These are phyloP conservation scores for Saccharomycopsis javanensis DNA, from an alignment of 805 yeast species.

Conservation along the genomic window DNA sequence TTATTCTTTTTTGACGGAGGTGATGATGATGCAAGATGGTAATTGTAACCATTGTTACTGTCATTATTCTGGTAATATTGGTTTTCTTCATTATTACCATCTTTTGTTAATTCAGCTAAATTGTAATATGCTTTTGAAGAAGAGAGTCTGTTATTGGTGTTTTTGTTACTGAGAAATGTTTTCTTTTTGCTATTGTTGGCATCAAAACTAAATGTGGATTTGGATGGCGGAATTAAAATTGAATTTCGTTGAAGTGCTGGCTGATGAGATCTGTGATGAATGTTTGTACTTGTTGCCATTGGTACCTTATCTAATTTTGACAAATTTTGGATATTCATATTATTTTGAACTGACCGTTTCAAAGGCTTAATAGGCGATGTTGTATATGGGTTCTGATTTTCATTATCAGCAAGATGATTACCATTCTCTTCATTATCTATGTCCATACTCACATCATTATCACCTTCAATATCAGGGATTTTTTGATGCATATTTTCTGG, in stretches of 20 bases:
- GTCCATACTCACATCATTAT: not conserved
- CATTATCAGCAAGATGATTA: not conserved
- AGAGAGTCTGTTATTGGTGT: not conserved
- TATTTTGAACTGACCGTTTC: not conserved
- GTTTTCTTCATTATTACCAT: not conserved
- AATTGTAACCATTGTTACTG: not conserved
- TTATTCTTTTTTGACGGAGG: not conserved
- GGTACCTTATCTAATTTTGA: slow-evolving; percentile 1
- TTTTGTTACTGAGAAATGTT: not conserved
- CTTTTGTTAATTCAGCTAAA: not conserved
- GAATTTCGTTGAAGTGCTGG: not conserved
- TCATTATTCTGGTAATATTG: too few relatives aligned
- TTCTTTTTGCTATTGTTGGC: not conserved
- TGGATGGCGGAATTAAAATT: not conserved
- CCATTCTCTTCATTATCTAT: not conserved
- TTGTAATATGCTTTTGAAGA: not conserved
- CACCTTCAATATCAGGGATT: not conserved
- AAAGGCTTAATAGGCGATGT: not conserved
- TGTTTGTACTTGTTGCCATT: not conserved
- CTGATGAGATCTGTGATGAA: not conserved
- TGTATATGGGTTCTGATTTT: not conserved
- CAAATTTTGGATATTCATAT: slow-evolving; percentile 4
- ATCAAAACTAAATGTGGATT: not conserved
- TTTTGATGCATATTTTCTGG: not conserved
- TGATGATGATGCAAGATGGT: not conserved